A percentile compares a stretch with the other conserved stretches of the same genome.
phyloP scores from a whole-genome alignment of 2,329 filamentous ascomycete genomes.

The Pseudogymnoascus sp. region DNA sequence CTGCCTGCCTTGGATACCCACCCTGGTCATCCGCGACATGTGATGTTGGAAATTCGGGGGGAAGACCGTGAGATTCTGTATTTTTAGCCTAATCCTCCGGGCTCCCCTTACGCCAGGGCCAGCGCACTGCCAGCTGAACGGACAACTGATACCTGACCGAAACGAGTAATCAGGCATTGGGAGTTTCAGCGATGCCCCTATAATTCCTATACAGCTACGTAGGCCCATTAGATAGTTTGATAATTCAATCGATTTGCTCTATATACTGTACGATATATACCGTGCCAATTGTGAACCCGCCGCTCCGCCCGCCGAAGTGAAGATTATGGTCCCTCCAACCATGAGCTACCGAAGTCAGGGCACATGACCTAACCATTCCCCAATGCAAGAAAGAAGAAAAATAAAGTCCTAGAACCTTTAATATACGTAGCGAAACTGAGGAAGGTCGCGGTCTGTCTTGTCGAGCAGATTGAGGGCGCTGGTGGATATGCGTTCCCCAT shows the following conservation, averaged over 20 bases:
- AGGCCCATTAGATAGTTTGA: too few relatives aligned
- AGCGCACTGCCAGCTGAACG: too few relatives aligned
- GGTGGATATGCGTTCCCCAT: background rate
- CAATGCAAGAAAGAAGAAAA: background rate
- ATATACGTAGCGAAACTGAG: constrained; percentile 11
- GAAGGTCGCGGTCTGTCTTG: constrained; percentile 8
- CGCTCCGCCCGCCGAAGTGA: background rate
- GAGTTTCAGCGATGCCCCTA: too few relatives aligned
- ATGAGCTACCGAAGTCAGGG: background rate
- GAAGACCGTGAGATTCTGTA: too few relatives aligned
- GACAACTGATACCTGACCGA: too few relatives aligned
- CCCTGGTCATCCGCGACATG: background rate
- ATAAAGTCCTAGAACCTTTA: background rate
- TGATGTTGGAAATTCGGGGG: constrained; percentile 32
- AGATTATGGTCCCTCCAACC: background rate
- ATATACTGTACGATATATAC: too few relatives aligned
- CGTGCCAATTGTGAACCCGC: too few relatives aligned
- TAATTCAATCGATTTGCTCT: too few relatives aligned
- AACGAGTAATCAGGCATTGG: too few relatives aligned
- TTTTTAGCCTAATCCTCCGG: too few relatives aligned
- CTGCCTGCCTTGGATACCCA: background rate
- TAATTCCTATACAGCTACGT: too few relatives aligned
- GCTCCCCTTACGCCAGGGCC: too few relatives aligned
- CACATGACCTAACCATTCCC: background rate
- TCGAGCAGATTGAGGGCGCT: constrained; percentile 6